A percentile compares a stretch with the other conserved stretches of the same genome.
phyloP scores from a whole-genome alignment of 306 rosid genomes.

The Aeschynomene evenia region DNA sequence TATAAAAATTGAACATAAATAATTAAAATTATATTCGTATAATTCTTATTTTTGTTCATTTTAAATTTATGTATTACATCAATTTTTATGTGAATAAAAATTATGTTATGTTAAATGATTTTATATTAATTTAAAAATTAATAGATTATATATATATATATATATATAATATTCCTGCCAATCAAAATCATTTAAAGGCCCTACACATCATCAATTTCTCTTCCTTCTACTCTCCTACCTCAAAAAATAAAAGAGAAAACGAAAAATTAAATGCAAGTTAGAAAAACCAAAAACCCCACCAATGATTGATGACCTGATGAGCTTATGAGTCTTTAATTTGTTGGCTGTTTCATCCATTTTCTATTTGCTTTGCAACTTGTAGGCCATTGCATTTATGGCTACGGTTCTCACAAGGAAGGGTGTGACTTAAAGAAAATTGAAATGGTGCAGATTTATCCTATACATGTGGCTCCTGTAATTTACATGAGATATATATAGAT shows the following conservation, averaged over 20 bases:
- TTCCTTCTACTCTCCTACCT: background rate
- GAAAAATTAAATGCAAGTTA: background rate
- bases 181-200: slow-evolving; percentile 22
- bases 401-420: background rate
- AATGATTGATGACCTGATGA: slow-evolving; percentile 31
- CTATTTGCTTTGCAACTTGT: slow-evolving; percentile 33
- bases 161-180: too few species aligned
- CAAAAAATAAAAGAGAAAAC: background rate
- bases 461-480: background rate
- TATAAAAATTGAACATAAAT: too few species aligned
- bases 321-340: background rate
- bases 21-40: too few species aligned
- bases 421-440: background rate
- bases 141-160: too few species aligned
- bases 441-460: background rate
- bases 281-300: background rate
- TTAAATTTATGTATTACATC: too few species aligned
- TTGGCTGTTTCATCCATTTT: slow-evolving; percentile 1
- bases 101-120: too few species aligned
- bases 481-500: background rate
- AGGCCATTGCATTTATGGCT: slow-evolving; percentile 21
- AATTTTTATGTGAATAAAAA: too few species aligned
- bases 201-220: background rate
- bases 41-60: too few species aligned
- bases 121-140: too few species aligned